These are phyloP conservation scores for Apiotrichum siamense DNA, from an alignment of 1,284 basidiomycete species.

Conservation along the genomic window DNA sequence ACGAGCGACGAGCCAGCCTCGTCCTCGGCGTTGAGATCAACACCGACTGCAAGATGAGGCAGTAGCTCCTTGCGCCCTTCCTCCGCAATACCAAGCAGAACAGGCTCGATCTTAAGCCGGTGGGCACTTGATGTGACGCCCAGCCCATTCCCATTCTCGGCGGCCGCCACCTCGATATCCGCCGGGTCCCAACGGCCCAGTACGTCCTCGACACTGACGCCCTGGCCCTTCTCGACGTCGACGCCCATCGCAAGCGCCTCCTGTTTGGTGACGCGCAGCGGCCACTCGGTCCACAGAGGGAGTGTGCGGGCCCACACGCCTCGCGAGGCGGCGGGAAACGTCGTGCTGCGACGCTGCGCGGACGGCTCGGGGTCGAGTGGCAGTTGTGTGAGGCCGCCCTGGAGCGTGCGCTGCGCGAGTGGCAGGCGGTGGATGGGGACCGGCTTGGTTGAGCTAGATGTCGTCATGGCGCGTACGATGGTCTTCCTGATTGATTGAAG, in stretches of 20 bases:
- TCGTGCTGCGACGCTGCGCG: conserved; percentile 63
- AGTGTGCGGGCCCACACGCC: conserved; percentile 67
- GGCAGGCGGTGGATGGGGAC: conserved; percentile 33
- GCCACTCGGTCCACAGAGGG: conserved; percentile 78
- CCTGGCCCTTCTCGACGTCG: conserved; percentile 51
- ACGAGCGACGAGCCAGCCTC: conserved; percentile 61
- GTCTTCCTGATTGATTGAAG: background rate
- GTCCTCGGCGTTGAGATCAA: conserved; percentile 56
- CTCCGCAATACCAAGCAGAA: conserved; percentile 62
- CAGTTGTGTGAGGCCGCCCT: conserved; percentile 25
- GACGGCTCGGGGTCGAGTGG: conserved; percentile 54
- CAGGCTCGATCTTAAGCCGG: conserved; percentile 55
- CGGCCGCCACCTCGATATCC: conserved; percentile 17
- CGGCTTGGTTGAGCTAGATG: conserved; percentile 1
- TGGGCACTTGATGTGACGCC: conserved; percentile 41
- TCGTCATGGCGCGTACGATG: background rate
- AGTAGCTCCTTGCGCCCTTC: conserved; percentile 66
- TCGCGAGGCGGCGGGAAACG: conserved; percentile 48
- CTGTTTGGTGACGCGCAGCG: conserved; percentile 64
- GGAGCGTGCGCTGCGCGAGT: conserved; percentile 29
- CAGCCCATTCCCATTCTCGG: conserved; percentile 18
- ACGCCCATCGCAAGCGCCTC: conserved; percentile 58
- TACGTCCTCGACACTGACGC: conserved; percentile 56
- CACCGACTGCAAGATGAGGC: conserved; percentile 76
- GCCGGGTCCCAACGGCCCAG: conserved; percentile 45